These are phyloP conservation scores for Prorocentrum cordatum DNA, from an alignment of 169 alveolate genomes.

Conservation along the genomic window DNA sequence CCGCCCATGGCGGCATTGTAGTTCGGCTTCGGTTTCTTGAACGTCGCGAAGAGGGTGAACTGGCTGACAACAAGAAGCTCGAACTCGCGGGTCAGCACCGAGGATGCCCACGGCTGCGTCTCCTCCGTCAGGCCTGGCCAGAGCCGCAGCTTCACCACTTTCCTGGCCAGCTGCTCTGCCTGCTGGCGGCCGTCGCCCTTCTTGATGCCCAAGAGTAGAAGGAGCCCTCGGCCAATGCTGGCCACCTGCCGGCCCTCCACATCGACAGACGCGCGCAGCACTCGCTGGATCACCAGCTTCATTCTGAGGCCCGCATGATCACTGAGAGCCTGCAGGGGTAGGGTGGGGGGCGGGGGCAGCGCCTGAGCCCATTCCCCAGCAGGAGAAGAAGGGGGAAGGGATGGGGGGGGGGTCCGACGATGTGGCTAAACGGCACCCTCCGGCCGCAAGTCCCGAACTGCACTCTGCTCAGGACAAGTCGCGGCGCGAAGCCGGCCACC, in stretches of 20 bases:
- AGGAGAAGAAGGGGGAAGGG: no score
- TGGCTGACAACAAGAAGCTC: slow-evolving; percentile 25
- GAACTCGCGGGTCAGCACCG: not conserved
- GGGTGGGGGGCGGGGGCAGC: no score
- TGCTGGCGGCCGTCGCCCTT: no score
- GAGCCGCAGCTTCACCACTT: not conserved
- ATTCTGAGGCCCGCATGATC: no score
- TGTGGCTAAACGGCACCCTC: no score
- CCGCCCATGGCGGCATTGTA: slow-evolving; percentile 41
- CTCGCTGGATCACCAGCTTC: slow-evolving; percentile 38
- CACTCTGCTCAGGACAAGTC: no score
- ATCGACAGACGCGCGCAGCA: not conserved
- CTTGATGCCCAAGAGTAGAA: no score
- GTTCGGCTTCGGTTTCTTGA: slow-evolving; percentile 37
- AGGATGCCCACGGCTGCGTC: not conserved
- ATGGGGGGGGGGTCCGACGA: no score
- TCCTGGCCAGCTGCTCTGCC: not conserved
- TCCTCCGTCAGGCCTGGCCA: not conserved
- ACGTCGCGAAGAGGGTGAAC: slow-evolving; percentile 49
- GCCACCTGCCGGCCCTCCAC: not conserved
- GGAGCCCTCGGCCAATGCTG: not conserved
- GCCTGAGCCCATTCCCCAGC: no score
- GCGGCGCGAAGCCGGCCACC: no score
- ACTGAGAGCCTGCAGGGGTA: no score
- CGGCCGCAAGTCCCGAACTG: no score